A percentile compares a stretch with the other conserved stretches of the same genome.
Evolutionary conservation across 768 basidiomycete species (phyloP).

Genomic region (Russula emetica): DNA sequence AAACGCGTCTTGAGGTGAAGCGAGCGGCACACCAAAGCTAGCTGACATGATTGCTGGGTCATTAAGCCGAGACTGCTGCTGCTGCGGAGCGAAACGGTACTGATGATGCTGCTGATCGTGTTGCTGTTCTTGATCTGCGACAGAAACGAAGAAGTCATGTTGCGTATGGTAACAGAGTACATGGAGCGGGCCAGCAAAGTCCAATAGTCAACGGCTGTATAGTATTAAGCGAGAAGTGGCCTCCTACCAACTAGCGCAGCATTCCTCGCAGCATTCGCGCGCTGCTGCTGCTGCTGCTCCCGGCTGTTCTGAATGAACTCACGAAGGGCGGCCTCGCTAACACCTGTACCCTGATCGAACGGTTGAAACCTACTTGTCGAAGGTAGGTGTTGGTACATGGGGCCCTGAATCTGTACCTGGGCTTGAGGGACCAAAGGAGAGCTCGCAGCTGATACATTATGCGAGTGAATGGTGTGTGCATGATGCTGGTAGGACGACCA

Average conservation of each 20-base stretch:
- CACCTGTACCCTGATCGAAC: slow-evolving; percentile 44
- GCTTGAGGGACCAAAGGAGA: slow-evolving; percentile 50
- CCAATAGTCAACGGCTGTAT: slow-evolving; percentile 32
- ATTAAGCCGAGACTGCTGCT: slow-evolving; percentile 24
- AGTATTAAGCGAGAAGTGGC: slow-evolving; percentile 41
- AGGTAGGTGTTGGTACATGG: slow-evolving; percentile 35
- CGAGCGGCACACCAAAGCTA: slow-evolving; percentile 15
- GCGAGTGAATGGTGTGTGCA: slow-evolving; percentile 40
- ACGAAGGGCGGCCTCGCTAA: slow-evolving; percentile 74
- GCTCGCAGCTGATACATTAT: slow-evolving; percentile 38
- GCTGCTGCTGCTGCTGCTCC: slow-evolving; percentile 43
- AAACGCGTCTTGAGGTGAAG: slow-evolving; percentile 12
- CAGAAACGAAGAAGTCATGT: slow-evolving; percentile 29
- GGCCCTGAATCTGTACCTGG: slow-evolving; percentile 38
- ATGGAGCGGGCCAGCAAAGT: slow-evolving; percentile 18
- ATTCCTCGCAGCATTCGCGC: slow-evolving; percentile 33
- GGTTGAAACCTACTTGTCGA: slow-evolving; percentile 49
- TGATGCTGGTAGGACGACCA: slow-evolving; percentile 45
- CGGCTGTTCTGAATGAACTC: slow-evolving; percentile 72
- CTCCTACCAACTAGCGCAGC: slow-evolving; percentile 45
- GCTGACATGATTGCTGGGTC: slow-evolving; percentile 25
- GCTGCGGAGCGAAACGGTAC: slow-evolving; percentile 32
- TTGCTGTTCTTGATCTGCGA: slow-evolving; percentile 36
- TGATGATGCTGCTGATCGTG: slow-evolving; percentile 34
- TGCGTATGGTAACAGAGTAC: slow-evolving; percentile 30